Evolutionary conservation across 148 eudicot genomes (phyloP).

Genomic region (Limonium bicolor): DNA sequence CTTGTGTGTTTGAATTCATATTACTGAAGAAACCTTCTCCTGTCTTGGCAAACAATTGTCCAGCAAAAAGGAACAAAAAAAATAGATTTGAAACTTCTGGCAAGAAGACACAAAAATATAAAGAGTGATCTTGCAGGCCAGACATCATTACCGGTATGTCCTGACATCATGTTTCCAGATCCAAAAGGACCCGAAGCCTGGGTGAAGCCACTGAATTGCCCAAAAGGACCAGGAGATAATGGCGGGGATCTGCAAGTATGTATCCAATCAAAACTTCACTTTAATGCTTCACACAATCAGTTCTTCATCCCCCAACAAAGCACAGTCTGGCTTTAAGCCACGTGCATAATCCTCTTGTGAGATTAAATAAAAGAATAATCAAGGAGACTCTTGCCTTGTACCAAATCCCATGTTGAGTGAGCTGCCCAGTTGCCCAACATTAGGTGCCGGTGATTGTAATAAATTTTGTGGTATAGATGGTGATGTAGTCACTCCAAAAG

Average conservation of each 20-base stretch:
- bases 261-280: constrained; percentile 8
- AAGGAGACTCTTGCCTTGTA: constrained; percentile 29
- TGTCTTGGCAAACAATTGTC: constrained; percentile 24
- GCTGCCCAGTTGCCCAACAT: constrained; percentile 52
- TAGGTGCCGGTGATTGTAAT: constrained; percentile 28
- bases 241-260: constrained; percentile 33
- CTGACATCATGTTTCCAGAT: constrained; percentile 21
- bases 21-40: constrained; percentile 19
- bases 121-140: background rate
- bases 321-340: no score
- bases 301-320: no score
- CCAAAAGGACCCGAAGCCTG: constrained; percentile 20
- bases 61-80: constrained; percentile 25
- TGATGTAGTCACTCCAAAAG: constrained; percentile 18
- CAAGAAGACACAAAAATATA: background rate
- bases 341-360: background rate
- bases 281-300: background rate
- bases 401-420: constrained; percentile 29
- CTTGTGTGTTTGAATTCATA: constrained; percentile 14
- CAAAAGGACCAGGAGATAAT: constrained; percentile 36
- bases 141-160: constrained; percentile 22
- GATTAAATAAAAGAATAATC: background rate
- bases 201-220: constrained; percentile 29
- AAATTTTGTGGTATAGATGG: constrained; percentile 22
- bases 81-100: constrained; percentile 2